phyloP scores from a whole-genome alignment of 108 stramenopile species.

The Skeletonema menzelii region DNA sequence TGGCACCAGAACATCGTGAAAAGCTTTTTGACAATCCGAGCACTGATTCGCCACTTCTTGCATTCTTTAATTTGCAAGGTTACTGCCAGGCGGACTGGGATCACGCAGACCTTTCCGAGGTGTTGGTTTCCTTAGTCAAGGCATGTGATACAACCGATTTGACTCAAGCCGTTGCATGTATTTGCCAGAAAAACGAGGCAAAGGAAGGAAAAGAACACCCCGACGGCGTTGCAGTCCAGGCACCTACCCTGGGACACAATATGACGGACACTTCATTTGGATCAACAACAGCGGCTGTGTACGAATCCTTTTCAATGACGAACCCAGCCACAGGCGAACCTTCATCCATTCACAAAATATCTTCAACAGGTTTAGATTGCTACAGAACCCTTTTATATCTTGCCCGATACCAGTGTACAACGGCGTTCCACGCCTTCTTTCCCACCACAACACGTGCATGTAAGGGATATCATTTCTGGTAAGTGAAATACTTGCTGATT shows the following conservation, averaged over 20 bases:
- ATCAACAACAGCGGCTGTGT: conserved; percentile 13
- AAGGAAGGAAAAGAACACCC: neutral
- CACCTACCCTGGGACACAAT: neutral
- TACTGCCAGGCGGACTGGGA: conserved; percentile 83
- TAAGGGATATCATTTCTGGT: conserved; percentile 89
- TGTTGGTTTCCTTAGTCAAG: conserved; percentile 75
- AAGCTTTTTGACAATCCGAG: conserved; percentile 45
- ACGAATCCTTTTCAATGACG: neutral
- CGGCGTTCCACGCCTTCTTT: conserved; percentile 66
- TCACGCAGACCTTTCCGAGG: conserved; percentile 70
- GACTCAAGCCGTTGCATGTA: conserved; percentile 63
- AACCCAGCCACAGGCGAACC: neutral
- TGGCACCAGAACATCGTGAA: conserved; percentile 22
- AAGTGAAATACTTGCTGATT: neutral
- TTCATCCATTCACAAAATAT: neutral
- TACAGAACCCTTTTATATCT: conserved; percentile 82
- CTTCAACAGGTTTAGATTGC: conserved; percentile 50
- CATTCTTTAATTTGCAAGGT: conserved; percentile 71
- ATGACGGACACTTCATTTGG: conserved; percentile 28
- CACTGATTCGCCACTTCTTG: conserved; percentile 61
- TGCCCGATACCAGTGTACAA: conserved; percentile 84
- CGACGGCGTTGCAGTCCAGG: neutral
- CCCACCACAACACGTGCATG: conserved; percentile 61
- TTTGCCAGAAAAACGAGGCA: conserved; percentile 54
- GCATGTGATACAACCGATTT: conserved; percentile 87